Percentiles rank a stretch among this genome's conserved stretches.
phyloP scores from a whole-genome alignment of 352 stramenopile species.

The Phytophthora brassicae region DNA sequence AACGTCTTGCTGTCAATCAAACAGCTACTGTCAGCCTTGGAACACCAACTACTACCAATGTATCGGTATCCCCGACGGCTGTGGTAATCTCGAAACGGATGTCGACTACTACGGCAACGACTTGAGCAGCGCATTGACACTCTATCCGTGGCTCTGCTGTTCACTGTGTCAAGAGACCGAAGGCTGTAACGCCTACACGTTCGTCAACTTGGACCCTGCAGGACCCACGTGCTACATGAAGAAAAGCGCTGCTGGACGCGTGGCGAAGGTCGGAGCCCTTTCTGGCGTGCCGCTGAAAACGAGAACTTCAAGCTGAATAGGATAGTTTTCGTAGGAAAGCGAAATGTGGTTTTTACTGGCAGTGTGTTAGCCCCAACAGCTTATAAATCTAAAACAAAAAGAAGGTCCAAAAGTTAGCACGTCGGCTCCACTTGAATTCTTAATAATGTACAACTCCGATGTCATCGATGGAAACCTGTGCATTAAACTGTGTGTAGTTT shows the following conservation, averaged over 20 bases:
- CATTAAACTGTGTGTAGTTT: too few species aligned
- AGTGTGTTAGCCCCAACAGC: too few species aligned
- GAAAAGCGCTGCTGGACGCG: slow-evolving; percentile 23
- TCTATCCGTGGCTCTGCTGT: slow-evolving; percentile 42
- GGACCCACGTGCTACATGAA: slow-evolving; percentile 56
- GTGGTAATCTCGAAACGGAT: slow-evolving; percentile 42
- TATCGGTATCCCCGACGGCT: slow-evolving; percentile 34
- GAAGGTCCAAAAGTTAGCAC: too few species aligned
- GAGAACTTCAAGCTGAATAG: not conserved
- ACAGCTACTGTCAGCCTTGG: slow-evolving; percentile 53
- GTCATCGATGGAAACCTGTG: too few species aligned
- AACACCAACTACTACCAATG: slow-evolving; percentile 61
- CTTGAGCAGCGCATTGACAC: slow-evolving; percentile 30
- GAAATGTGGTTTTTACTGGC: too few species aligned
- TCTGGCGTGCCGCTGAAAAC: slow-evolving; percentile 32
- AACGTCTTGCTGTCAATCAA: slow-evolving; percentile 35
- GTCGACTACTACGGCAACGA: slow-evolving; percentile 54
- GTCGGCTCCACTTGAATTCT: too few species aligned
- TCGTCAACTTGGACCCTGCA: slow-evolving; percentile 37
- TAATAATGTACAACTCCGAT: too few species aligned
- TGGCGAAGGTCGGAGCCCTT: slow-evolving; percentile 29
- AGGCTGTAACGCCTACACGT: slow-evolving; percentile 49
- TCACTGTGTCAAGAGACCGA: slow-evolving; percentile 27
- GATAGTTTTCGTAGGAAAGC: too few species aligned
- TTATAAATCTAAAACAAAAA: too few species aligned